A percentile compares a stretch with the other conserved stretches of the same genome.
These are phyloP conservation scores for Zea luxurians DNA, from an alignment of 176 grass and related monocot genomes.

Conservation along the genomic window DNA sequence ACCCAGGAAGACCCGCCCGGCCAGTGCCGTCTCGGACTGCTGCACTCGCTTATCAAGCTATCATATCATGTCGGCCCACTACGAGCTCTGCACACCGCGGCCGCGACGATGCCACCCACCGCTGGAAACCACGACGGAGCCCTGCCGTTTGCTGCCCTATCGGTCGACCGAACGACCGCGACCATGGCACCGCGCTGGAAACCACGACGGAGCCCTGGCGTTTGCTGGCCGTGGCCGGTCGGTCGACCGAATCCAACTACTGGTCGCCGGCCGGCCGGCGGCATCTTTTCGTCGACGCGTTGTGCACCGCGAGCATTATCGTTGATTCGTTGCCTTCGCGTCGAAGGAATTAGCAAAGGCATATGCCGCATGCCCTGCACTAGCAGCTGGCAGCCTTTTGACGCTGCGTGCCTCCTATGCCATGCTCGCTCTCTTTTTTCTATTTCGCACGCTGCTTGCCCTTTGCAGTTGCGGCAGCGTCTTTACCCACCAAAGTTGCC, in stretches of 20 bases:
- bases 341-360: neutral
- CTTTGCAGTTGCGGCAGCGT: no score
- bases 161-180: neutral
- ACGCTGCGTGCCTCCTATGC: neutral
- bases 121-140: constrained; percentile 2
- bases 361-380: no score
- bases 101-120: neutral
- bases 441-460: no score
- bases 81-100: neutral
- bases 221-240: neutral
- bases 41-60: neutral
- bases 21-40: neutral
- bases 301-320: neutral
- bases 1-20: neutral
- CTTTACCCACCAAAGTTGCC: no score
- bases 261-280: neutral
- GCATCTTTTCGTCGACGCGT: neutral
- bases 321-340: neutral
- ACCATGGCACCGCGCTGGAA: neutral
- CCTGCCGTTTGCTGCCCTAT: neutral
- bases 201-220: neutral
- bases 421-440: neutral
- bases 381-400: neutral
- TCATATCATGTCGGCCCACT: neutral
- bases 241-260: no score